Base-by-base conservation (phyloP, 371 early-diverging fungal species). In the Mucor indicus region DNA sequence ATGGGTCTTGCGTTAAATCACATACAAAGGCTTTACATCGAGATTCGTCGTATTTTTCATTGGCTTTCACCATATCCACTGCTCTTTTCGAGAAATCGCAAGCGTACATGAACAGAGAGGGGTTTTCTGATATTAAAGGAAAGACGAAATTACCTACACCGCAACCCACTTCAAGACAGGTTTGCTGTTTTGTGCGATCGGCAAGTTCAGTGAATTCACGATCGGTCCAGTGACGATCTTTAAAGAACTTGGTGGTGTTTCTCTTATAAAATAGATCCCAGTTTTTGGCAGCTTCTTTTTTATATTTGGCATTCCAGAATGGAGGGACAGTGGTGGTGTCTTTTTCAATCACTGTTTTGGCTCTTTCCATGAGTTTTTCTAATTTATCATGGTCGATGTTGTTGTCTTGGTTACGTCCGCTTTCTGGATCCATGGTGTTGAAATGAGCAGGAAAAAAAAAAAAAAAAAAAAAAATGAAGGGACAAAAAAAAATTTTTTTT, bases 131-230 rank as follows among this genome's bases (percentile, higher is more conserved):
- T 20, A 97, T 53, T 8, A 92, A 71, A 2, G 98, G 98, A 69
- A 87, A 96, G 30, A 93, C 75, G 79, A 96, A 96, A 69, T 95
- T 96, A 38, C 98, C 98, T 0, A 96, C 96, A 30, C 97, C 98
- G 66, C 98, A 98, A 27, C 98, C 98, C 31, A 92, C 76, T 66
- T 93, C 93, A 1, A 84, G 62, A 32, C 55, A 60, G 55, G 50
- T 43, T 46, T 60, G 50, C n/a, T 43, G n/a, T 36, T 45, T 63
- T 16, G 54, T 23, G 54, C 58, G 39, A 57, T 61, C 16, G 56
- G 68, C 49, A 32, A 93, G 74, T 57, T 96, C 93, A n/a, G 80
- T 80, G 67, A 97, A 98, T 67, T 97, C 98, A 4, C 92, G 76
- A 58, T 92, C 91, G 2, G 93, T 90, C 97, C 97, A 96, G 68